These are phyloP conservation scores for Apiospora pterosperma DNA, from an alignment of 2,329 filamentous ascomycete species.

Conservation along the genomic window DNA sequence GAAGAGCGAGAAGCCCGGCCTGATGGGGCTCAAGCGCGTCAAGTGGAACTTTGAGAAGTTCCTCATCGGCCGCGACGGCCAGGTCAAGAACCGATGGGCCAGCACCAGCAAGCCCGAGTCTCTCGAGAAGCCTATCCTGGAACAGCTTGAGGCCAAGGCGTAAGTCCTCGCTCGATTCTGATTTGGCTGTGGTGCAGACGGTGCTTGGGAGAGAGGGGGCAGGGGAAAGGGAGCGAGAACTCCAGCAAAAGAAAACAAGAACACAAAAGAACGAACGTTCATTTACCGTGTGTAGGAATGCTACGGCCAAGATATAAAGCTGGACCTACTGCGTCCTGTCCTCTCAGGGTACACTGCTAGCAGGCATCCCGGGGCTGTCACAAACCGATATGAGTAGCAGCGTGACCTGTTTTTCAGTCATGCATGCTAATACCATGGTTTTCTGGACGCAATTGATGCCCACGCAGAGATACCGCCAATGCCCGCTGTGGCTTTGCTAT, in stretches of 20 bases:
- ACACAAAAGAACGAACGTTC: not conserved
- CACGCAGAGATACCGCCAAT: not conserved
- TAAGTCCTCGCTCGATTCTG: conserved; percentile 18
- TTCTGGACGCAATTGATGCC: not conserved
- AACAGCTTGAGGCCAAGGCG: conserved; percentile 62
- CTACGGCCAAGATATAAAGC: not conserved
- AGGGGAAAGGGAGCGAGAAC: not conserved
- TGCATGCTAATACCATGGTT: not conserved
- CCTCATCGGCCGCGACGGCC: conserved; percentile 78
- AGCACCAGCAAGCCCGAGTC: conserved; percentile 82
- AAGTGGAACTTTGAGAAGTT: conserved; percentile 99
- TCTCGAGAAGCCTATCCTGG: conserved; percentile 71
- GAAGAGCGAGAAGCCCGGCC: conserved; percentile 70
- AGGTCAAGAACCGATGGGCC: conserved; percentile 83
- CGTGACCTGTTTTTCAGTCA: not conserved
- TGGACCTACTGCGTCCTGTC: not conserved
- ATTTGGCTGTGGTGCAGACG: not conserved
- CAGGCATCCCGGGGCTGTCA: not conserved
- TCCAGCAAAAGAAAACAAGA: not conserved
- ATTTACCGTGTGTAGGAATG: not conserved
- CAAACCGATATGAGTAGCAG: not conserved
- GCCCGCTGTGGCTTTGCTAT: not conserved
- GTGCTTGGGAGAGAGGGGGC: not conserved
- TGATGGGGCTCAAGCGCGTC: conserved; percentile 83
- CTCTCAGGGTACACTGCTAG: not conserved